phyloP scores from a whole-genome alignment of 805 yeast genomes.

The Zygosaccharomyces bisporus region DNA sequence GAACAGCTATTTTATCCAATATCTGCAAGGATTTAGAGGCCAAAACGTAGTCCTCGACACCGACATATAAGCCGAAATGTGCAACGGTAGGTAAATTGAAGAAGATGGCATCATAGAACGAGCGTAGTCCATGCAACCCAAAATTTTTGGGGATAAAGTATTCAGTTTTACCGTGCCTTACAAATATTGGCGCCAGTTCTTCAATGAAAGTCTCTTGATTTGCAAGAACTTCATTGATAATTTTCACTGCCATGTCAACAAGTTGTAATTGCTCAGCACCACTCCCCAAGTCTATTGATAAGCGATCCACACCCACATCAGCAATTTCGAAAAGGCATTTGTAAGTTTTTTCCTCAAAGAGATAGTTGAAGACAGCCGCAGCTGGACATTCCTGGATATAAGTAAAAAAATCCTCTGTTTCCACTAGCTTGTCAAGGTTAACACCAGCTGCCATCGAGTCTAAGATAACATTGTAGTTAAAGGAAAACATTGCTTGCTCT shows the following conservation, averaged over 20 bases:
- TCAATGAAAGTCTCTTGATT: conserved; percentile 56
- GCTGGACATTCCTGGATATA: conserved; percentile 69
- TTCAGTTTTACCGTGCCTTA: conserved; percentile 27
- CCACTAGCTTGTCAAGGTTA: conserved; percentile 48
- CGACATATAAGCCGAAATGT: conserved; percentile 70
- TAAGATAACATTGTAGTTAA: conserved; percentile 50
- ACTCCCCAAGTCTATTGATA: conserved; percentile 31
- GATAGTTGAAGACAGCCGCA: conserved; percentile 54
- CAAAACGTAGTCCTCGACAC: conserved; percentile 48
- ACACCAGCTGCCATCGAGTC: conserved; percentile 50
- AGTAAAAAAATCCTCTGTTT: conserved; percentile 42
- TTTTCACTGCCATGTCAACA: conserved; percentile 42
- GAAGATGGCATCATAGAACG: conserved; percentile 69
- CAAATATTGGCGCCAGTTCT: conserved; percentile 38
- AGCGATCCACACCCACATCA: conserved; percentile 55
- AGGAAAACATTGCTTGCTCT: conserved; percentile 44
- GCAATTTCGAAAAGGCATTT: conserved; percentile 53
- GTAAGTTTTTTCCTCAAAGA: conserved; percentile 59
- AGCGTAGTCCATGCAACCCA: conserved; percentile 57
- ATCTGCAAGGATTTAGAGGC: conserved; percentile 53
- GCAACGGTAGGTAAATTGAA: conserved; percentile 70
- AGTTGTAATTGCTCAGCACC: conserved; percentile 33
- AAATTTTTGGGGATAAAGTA: conserved; percentile 34
- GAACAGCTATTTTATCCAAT: conserved; percentile 46
- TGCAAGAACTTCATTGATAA: conserved; percentile 45